These are phyloP conservation scores for Pholiota adiposa DNA, from an alignment of 1,284 basidiomycete species.

Conservation along the genomic window DNA sequence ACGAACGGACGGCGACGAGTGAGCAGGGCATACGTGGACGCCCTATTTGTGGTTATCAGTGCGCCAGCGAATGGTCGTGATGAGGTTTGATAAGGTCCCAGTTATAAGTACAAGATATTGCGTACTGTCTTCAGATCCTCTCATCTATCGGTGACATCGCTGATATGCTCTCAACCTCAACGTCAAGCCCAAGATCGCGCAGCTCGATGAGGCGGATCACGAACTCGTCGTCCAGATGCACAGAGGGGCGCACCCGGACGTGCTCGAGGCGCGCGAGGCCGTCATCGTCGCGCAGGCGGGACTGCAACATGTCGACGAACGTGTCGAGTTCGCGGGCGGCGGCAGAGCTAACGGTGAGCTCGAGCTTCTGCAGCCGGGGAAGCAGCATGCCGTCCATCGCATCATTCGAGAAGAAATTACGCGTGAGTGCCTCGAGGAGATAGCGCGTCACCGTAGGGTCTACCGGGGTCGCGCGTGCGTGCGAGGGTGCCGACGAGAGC, in stretches of 20 bases:
- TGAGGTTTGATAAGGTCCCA: neutral
- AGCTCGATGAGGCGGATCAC: constrained; percentile 28
- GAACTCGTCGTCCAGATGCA: constrained; percentile 28
- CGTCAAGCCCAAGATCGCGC: constrained; percentile 27
- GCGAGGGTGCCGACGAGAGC: constrained; percentile 28
- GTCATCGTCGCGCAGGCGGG: constrained; percentile 27
- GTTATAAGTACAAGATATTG: no score
- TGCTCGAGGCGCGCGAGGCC: constrained; percentile 31
- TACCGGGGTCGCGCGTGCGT: constrained; percentile 5
- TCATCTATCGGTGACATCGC: neutral
- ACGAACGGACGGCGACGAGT: neutral
- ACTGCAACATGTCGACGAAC: constrained; percentile 35
- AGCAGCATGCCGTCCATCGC: constrained; percentile 29
- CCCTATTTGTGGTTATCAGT: neutral
- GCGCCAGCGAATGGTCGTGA: neutral
- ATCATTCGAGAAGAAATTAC: constrained; percentile 31
- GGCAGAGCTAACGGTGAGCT: constrained; percentile 33
- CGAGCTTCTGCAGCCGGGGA: constrained; percentile 31
- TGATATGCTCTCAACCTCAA: constrained; percentile 24
- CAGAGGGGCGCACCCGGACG: constrained; percentile 30
- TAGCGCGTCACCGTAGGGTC: constrained; percentile 33
- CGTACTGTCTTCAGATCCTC: neutral
- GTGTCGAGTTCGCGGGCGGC: constrained; percentile 29
- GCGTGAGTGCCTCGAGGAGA: constrained; percentile 33
- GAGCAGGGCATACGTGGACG: neutral